phyloP scores from a whole-genome alignment of 2,329 filamentous ascomycete species.

The Botrytis galanthina region DNA sequence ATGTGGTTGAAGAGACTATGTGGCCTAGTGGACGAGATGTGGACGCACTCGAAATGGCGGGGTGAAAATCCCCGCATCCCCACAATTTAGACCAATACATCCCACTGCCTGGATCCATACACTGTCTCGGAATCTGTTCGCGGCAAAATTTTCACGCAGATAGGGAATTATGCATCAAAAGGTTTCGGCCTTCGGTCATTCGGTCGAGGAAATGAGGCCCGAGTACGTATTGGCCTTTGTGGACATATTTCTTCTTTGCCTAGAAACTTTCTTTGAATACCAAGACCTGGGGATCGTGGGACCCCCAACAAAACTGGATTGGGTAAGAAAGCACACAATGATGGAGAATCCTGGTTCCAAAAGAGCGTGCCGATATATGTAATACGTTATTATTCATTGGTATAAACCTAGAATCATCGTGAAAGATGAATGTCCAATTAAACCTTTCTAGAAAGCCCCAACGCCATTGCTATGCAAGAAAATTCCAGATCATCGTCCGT shows the following conservation, averaged over 20 bases:
- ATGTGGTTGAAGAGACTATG: neutral
- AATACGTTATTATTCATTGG: neutral
- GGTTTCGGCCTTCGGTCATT: neutral
- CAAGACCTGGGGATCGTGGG: neutral
- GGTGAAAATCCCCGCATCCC: conserved; percentile 2
- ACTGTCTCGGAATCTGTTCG: neutral
- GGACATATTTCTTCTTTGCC: neutral
- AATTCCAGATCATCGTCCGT: neutral
- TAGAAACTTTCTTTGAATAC: neutral
- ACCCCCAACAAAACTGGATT: neutral
- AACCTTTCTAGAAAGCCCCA: conserved; percentile 1
- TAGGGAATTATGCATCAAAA: neutral
- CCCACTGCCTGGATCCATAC: neutral
- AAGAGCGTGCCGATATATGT: neutral
- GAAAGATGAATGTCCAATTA: conserved; percentile 9
- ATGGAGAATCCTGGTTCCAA: neutral
- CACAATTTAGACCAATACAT: neutral
- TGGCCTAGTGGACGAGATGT: neutral
- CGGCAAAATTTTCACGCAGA: neutral
- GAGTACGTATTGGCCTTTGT: neutral
- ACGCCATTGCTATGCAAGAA: conserved; percentile 21
- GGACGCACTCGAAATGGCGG: conserved; percentile 9
- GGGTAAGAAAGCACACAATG: neutral
- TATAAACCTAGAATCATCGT: conserved; percentile 11
- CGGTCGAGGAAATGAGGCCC: neutral